Evolutionary conservation across 1,139 yeast genomes (phyloP).

Genomic region (Geotrichum histeridarum): DNA sequence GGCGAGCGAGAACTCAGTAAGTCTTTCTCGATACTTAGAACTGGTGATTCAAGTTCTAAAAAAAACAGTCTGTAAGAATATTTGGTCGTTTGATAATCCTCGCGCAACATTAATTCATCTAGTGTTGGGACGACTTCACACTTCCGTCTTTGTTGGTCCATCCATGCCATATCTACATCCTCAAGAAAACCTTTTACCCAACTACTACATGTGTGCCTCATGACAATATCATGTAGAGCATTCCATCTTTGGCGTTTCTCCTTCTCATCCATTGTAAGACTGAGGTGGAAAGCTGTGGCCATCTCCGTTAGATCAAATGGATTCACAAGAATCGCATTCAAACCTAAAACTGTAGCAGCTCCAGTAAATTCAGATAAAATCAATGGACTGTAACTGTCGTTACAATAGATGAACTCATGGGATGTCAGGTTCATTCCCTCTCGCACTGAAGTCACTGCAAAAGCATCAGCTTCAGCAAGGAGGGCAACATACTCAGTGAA

Average conservation of each 20-base stretch:
- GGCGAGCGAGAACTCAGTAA: constrained; percentile 1
- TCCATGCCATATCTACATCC: constrained; percentile 61
- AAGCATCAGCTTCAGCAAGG: constrained; percentile 77
- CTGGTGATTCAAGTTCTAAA: constrained; percentile 33
- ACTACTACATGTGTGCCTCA: constrained; percentile 60
- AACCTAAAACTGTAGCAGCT: constrained; percentile 69
- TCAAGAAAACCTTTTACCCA: constrained; percentile 66
- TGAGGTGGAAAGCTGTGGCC: constrained; percentile 54
- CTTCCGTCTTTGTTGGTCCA: constrained; percentile 46
- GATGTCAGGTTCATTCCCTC: constrained; percentile 97
- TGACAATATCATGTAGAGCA: constrained; percentile 52
- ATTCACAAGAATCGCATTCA: constrained; percentile 54
- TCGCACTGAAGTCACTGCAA: constrained; percentile 84
- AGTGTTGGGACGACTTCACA: constrained; percentile 31
- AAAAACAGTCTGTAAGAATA: constrained; percentile 32
- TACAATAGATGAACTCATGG: constrained; percentile 84
- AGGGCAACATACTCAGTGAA: constrained; percentile 86
- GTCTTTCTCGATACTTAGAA: constrained; percentile 8
- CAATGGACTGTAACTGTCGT: constrained; percentile 72
- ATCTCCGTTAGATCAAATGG: constrained; percentile 83
- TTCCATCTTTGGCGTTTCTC: constrained; percentile 64
- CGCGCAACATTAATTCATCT: constrained; percentile 24
- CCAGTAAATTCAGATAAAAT: constrained; percentile 92
- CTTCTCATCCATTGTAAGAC: constrained; percentile 56
- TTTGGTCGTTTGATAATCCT: constrained; percentile 24